These are phyloP conservation scores for Oryza brachyantha DNA, from an alignment of 176 grass and related monocot species.

Conservation along the genomic window DNA sequence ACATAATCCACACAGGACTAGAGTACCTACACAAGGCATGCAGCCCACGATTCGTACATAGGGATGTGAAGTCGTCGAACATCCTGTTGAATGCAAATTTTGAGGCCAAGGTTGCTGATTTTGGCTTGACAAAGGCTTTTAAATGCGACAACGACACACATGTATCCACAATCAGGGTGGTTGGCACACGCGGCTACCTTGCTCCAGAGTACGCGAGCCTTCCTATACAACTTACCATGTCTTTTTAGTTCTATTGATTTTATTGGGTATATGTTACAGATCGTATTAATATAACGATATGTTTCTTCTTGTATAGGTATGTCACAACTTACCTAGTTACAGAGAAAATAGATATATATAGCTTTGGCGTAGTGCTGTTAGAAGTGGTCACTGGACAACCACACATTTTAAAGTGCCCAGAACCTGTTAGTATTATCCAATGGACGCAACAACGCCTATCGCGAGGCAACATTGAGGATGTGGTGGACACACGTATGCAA, in stretches of 20 bases:
- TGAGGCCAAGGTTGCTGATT: slow-evolving; percentile 62
- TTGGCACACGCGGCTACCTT: slow-evolving; percentile 48
- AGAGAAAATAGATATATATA: slow-evolving; percentile 38
- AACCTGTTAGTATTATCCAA: not conserved
- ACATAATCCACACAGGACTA: not conserved
- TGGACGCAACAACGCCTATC: slow-evolving; percentile 30
- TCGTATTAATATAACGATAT: too few species aligned
- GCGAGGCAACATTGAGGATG: slow-evolving; percentile 35
- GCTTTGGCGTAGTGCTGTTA: slow-evolving; percentile 39
- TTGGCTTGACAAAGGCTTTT: slow-evolving; percentile 46
- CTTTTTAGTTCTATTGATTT: not conserved
- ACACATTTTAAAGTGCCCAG: not conserved
- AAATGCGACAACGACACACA: not conserved
- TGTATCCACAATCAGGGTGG: not conserved
- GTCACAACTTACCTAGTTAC: not conserved
- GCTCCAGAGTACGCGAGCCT: slow-evolving; percentile 52
- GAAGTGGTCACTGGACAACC: not conserved
- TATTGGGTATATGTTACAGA: not conserved
- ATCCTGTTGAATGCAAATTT: slow-evolving; percentile 43
- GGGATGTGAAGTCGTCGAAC: slow-evolving; percentile 60
- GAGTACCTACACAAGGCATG: slow-evolving; percentile 60
- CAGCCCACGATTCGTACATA: slow-evolving; percentile 44
- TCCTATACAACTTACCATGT: not conserved
- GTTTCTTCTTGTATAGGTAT: not conserved
- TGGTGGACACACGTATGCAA: slow-evolving; percentile 27